Evolutionary conservation across 2,329 filamentous ascomycete genomes (phyloP).

Genomic region (Aspergillus pseudonomiae): DNA sequence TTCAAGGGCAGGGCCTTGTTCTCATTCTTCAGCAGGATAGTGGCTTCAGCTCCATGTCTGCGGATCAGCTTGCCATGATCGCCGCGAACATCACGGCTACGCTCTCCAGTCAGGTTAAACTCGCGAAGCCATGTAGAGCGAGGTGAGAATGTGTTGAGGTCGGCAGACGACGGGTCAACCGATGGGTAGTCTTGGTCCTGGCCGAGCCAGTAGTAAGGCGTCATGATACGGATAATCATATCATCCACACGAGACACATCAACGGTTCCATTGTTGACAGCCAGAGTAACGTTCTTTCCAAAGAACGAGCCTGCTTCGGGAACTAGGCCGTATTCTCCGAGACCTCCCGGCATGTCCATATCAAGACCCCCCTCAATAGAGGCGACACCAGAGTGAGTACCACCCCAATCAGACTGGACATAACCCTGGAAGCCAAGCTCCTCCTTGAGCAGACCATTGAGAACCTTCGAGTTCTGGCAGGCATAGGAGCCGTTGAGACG

Average conservation of each 20-base stretch:
- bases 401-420: slow-evolving; percentile 50
- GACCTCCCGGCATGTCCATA: slow-evolving; percentile 71
- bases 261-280: slow-evolving; percentile 55
- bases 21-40: slow-evolving; percentile 16
- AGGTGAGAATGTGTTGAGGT: slow-evolving; percentile 37
- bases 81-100: slow-evolving; percentile 63
- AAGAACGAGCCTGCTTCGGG: slow-evolving; percentile 28
- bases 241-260: slow-evolving; percentile 47
- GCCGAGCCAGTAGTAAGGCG: slow-evolving; percentile 48
- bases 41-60: slow-evolving; percentile 43
- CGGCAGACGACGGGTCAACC: slow-evolving; percentile 37
- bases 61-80: slow-evolving; percentile 72
- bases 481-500: slow-evolving; percentile 51
- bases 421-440: slow-evolving; percentile 56
- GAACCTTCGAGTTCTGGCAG: slow-evolving; percentile 50
- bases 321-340: neutral
- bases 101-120: slow-evolving; percentile 14
- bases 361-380: slow-evolving; percentile 49
- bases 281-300: slow-evolving; percentile 50
- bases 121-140: slow-evolving; percentile 33
- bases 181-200: slow-evolving; percentile 50
- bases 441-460: slow-evolving; percentile 53
- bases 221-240: slow-evolving; percentile 51
- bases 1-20: slow-evolving; percentile 54
- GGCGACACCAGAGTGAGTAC: slow-evolving; percentile 49